Evolutionary conservation across 805 yeast genomes (phyloP).

Genomic region (Zygosaccharomyces bailii): DNA sequence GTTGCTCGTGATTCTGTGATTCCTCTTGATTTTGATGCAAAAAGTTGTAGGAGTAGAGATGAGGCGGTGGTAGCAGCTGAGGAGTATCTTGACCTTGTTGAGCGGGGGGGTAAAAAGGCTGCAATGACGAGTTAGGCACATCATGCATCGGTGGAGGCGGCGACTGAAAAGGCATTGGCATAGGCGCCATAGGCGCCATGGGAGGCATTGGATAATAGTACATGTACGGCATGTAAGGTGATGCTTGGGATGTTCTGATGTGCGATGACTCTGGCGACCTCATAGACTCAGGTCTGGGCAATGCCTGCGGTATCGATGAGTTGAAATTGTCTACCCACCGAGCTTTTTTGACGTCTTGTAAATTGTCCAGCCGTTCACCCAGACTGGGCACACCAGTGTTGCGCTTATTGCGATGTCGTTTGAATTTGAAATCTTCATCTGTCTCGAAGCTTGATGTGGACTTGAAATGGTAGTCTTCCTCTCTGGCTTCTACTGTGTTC

Average conservation of each 20-base stretch:
- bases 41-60: constrained; percentile 23
- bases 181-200: constrained; percentile 17
- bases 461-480: neutral
- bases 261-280: constrained; percentile 12
- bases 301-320: constrained; percentile 17
- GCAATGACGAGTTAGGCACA: constrained; percentile 30
- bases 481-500: constrained; percentile 4
- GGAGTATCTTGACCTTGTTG: constrained; percentile 11
- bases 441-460: constrained; percentile 22
- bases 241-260: constrained; percentile 9
- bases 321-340: constrained; percentile 35
- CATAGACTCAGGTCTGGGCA: constrained; percentile 1
- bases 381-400: constrained; percentile 27
- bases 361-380: constrained; percentile 32
- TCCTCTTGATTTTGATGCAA: constrained; percentile 15
- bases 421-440: constrained; percentile 35
- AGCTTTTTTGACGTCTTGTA: constrained; percentile 30
- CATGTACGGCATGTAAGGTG: constrained; percentile 26
- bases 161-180: constrained; percentile 4
- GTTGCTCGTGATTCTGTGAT: constrained; percentile 9
- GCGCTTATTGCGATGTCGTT: constrained; percentile 30
- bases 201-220: constrained; percentile 28
- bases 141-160: constrained; percentile 17
- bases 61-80: constrained; percentile 30
- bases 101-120: constrained; percentile 28